Base-by-base conservation (phyloP, 306 rosid genomes). In the Gynostemma pentaphyllum region DNA sequence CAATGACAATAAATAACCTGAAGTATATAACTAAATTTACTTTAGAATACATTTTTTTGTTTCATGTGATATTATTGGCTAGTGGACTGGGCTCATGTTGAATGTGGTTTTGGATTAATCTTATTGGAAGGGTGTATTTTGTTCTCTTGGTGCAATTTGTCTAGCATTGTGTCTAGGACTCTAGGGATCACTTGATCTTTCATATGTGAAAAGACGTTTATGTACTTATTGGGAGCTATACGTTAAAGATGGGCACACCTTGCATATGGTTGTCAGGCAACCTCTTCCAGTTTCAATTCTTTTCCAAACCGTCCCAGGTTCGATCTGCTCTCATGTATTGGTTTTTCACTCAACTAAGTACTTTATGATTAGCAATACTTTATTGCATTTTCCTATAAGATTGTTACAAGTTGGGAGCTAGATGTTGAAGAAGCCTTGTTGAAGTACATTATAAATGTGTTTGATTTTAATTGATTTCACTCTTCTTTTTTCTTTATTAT, bases 181-280 rank as follows among this genome's bases (percentile, higher is more conserved):
- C n/a, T n/a, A n/a, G n/a, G n/a, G n/a, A n/a, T 69, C 37, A 14
- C 66, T 7, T 60, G 48, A 22, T 8, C 34, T 24, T 61, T 61
- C 50, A 41, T 14, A 22, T 41, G 23, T 21, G 44, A 61, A 61
- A 21, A 14, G 39, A 51, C 48, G 7, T 11, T 45, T 22, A 62
- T 32, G 42, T 30, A 63, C 74, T 71, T 88, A 81, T 86, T 79
- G 53, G 45, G 47, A 70, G 61, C 75, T 70, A 94, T 97, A 94
- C 72, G 99, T 94, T 73, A 97, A 94, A 77, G 99, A 94, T 75
- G 99, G 99, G 68, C 97, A 94, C 73, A 94, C 99, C 76, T 85
- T 94, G 79, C 99, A 89, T 80, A 27, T 94, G 87, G 96, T 94
- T 75, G 86, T 75, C 66, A 85, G 99, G 80, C 95, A 94, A 51